Conservation (phyloP, 2,329 filamentous ascomycete species). For the Stemphylium vesicarium region DNA sequence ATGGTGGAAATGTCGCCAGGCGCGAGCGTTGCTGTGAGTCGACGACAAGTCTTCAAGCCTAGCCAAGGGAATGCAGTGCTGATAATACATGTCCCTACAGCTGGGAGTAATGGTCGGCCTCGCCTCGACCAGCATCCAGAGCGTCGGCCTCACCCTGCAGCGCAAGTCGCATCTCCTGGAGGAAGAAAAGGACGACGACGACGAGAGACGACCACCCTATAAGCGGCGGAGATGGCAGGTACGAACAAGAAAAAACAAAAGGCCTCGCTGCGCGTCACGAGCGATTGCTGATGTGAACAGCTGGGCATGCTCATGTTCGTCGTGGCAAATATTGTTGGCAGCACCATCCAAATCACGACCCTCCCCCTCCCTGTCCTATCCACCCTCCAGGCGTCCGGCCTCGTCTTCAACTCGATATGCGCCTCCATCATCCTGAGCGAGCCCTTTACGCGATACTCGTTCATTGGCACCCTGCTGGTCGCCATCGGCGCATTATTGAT, state of each 20-base stretch:
- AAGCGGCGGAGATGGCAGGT: constrained; percentile 90
- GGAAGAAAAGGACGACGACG: constrained; percentile 84
- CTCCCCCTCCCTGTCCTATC: constrained; percentile 92
- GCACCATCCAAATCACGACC: constrained; percentile 96
- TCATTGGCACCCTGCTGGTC: constrained; percentile 86
- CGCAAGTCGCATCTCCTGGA: constrained; percentile 98
- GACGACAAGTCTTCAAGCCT: not conserved
- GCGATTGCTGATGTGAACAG: constrained; percentile 40
- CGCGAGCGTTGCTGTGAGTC: constrained; percentile 51
- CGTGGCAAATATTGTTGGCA: constrained; percentile 89
- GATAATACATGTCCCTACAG: constrained; percentile 53
- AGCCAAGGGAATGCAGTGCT: not conserved
- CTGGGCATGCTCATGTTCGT: constrained; percentile 97
- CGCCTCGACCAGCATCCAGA: constrained; percentile 92
- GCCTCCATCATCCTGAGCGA: constrained; percentile 91
- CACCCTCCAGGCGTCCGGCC: constrained; percentile 85
- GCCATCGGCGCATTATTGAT: constrained; percentile 89
- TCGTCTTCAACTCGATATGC: constrained; percentile 99
- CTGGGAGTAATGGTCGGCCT: constrained; percentile 93
- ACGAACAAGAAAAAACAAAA: constrained; percentile 13
- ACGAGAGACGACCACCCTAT: constrained; percentile 84
- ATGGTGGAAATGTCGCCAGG: constrained; percentile 52
- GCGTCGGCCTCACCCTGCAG: constrained; percentile 91
- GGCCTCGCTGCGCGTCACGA: not conserved
- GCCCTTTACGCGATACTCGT: constrained; percentile 92